phyloP scores from a whole-genome alignment of 202 grass and related monocot species.

The Schoenoplectus tabernaemontani region DNA sequence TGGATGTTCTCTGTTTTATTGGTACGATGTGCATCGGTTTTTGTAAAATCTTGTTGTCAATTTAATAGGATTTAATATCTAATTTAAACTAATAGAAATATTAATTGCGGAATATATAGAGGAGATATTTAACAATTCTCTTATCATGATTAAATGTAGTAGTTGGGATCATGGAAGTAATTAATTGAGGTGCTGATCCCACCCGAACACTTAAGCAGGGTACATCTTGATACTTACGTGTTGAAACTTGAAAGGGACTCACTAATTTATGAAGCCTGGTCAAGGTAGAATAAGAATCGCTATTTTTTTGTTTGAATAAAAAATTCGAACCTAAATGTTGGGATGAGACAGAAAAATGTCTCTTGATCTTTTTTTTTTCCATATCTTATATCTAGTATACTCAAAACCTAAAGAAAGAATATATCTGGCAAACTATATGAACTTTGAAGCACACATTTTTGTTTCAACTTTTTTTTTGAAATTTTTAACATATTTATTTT shows the following conservation, averaged over 20 bases:
- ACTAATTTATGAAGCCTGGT: conserved; percentile 17
- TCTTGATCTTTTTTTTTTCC: neutral
- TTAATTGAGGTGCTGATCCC: neutral
- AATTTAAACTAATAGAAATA: neutral
- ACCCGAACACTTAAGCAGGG: neutral
- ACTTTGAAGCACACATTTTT: neutral
- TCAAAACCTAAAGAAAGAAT: neutral
- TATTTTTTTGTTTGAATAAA: neutral
- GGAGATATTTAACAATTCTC: neutral
- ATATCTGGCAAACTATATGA: neutral
- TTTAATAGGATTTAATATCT: neutral
- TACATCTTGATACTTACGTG: neutral
- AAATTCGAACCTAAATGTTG: conserved; percentile 37
- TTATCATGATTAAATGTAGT: neutral
- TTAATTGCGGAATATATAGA: neutral
- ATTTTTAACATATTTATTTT: no score
- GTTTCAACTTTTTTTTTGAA: no score
- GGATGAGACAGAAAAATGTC: conserved; percentile 41
- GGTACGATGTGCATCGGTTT: no score
- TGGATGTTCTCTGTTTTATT: neutral
- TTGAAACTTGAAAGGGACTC: neutral
- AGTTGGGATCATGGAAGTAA: neutral
- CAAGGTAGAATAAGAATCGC: conserved; percentile 67
- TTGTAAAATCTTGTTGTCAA: neutral
- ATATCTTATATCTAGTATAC: conserved; percentile 1